Percentiles rank a stretch among this genome's conserved stretches.
phyloP scores from a whole-genome alignment of 1,284 basidiomycete species.

The Sanghuangporus weigelae region DNA sequence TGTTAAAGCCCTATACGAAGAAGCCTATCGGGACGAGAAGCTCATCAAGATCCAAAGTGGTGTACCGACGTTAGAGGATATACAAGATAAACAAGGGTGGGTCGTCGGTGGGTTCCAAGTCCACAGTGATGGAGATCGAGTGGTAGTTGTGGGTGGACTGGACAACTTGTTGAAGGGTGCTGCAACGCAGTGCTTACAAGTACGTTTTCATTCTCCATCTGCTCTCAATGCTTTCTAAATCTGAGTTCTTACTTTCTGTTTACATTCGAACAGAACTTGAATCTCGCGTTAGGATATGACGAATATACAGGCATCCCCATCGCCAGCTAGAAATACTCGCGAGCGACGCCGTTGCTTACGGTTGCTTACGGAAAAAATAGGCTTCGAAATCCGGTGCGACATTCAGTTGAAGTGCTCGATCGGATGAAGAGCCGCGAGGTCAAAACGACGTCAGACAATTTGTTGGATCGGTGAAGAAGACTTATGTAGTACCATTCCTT shows the following conservation, averaged over 20 bases:
- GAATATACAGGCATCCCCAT: slow-evolving; percentile 81
- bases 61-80: slow-evolving; percentile 76
- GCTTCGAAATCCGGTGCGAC: no score
- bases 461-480: no score
- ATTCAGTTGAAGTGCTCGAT: no score
- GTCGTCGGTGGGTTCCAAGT: slow-evolving; percentile 92
- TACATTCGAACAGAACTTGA: slow-evolving; percentile 71
- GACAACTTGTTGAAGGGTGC: slow-evolving; percentile 98
- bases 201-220: slow-evolving; percentile 31
- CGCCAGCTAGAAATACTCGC: not conserved
- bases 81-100: slow-evolving; percentile 85
- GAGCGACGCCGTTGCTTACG: not conserved
- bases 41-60: slow-evolving; percentile 64
- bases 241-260: not conserved
- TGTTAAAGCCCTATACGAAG: slow-evolving; percentile 70
- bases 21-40: slow-evolving; percentile 73
- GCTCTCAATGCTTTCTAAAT: not conserved
- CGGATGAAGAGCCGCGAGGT: no score
- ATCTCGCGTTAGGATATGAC: slow-evolving; percentile 90
- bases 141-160: slow-evolving; percentile 89
- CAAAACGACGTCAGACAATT: no score
- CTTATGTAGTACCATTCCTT: no score
- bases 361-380: no score
- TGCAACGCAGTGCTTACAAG: slow-evolving; percentile 95
- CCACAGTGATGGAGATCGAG: slow-evolving; percentile 81